A percentile compares a stretch with the other conserved stretches of the same genome.
Conservation (phyloP, 768 basidiomycete genomes). For the Austroboletus eburneus region DNA sequence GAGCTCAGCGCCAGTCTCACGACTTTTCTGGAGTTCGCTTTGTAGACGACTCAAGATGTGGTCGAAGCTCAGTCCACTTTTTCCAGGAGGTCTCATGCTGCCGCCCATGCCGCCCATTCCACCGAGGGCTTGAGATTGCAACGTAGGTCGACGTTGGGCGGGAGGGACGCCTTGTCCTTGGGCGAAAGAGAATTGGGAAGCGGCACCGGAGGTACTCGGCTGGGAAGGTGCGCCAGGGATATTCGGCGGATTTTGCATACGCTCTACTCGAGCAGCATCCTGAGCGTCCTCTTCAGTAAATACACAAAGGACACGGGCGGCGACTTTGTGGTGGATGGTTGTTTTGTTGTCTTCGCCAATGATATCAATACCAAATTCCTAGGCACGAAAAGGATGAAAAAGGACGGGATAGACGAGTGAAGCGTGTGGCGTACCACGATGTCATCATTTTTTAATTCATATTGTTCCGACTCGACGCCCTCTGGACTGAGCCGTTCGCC, state of each 20-base stretch:
- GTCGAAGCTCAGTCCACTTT: constrained; percentile 87
- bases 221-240: constrained; percentile 32
- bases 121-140: constrained; percentile 57
- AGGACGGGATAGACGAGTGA: constrained; percentile 1
- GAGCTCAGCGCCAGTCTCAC: constrained; percentile 88
- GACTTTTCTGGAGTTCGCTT: constrained; percentile 91
- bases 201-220: constrained; percentile 24
- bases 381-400: constrained; percentile 2
- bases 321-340: constrained; percentile 97
- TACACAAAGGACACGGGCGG: constrained; percentile 88
- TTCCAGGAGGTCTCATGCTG: constrained; percentile 67
- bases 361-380: constrained; percentile 99
- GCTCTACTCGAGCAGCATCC: constrained; percentile 66
- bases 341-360: constrained; percentile 98
- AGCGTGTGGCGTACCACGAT: constrained; percentile 69
- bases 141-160: constrained; percentile 49
- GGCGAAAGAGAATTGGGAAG: constrained; percentile 41
- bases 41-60: constrained; percentile 87
- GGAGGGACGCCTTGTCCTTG: constrained; percentile 34
- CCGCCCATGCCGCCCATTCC: constrained; percentile 78
- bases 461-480: constrained; percentile 87
- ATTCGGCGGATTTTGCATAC: constrained; percentile 45
- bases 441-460: constrained; percentile 92
- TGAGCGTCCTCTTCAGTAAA: constrained; percentile 83
- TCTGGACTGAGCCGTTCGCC: constrained; percentile 88